A percentile compares a stretch with the other conserved stretches of the same genome.
These are phyloP conservation scores for Yarrowia sp. DNA, from an alignment of 805 yeast genomes.

Conservation along the genomic window DNA sequence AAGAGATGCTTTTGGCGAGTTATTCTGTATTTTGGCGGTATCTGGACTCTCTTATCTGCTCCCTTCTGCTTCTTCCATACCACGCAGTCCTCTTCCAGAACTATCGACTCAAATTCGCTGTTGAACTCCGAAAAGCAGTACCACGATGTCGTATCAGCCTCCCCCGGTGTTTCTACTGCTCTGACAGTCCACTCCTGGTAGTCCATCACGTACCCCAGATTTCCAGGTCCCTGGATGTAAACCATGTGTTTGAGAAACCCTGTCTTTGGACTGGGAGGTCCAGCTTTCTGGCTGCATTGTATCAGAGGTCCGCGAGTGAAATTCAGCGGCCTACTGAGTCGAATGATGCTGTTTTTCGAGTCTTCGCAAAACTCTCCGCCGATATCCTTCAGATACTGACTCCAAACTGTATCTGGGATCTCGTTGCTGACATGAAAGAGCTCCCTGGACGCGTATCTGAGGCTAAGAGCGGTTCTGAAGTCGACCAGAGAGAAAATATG, in stretches of 20 bases:
- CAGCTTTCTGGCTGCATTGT: background rate
- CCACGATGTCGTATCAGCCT: background rate
- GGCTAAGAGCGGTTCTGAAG: background rate
- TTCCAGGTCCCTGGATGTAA: background rate
- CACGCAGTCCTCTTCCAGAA: background rate
- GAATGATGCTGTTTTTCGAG: background rate
- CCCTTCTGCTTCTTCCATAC: background rate
- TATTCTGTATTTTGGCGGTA: background rate
- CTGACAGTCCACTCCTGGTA: background rate
- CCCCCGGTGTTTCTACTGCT: background rate
- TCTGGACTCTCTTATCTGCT: background rate
- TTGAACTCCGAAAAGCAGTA: constrained; percentile 2
- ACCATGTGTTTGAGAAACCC: constrained; percentile 1
- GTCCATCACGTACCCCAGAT: background rate
- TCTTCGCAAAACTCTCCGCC: background rate
- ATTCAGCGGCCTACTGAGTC: background rate
- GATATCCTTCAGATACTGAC: background rate
- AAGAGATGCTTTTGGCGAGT: background rate
- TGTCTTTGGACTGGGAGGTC: background rate
- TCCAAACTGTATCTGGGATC: background rate
- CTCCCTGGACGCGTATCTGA: background rate
- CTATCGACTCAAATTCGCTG: background rate
- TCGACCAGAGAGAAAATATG: background rate
- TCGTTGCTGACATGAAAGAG: background rate
- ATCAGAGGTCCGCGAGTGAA: background rate